phyloP scores from a whole-genome alignment of 78 protist species.

The Chrysochromulina parva region DNA sequence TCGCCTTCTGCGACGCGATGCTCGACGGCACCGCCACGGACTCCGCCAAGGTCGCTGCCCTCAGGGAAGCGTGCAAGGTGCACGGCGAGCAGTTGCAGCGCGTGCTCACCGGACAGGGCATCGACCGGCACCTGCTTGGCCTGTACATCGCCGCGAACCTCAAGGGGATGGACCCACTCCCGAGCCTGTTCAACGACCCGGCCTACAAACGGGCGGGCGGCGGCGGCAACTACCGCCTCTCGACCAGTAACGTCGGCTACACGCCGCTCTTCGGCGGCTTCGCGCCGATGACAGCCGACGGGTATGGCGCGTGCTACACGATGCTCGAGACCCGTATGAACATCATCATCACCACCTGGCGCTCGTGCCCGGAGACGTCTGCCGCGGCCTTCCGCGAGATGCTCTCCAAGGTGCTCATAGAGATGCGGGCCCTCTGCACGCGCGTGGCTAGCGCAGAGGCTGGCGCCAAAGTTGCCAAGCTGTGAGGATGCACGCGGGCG shows the following conservation, averaged over 20 bases:
- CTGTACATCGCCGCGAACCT: neutral
- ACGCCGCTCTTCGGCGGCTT: constrained; percentile 30
- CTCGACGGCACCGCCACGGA: neutral
- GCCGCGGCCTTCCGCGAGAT: neutral
- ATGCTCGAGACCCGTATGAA: neutral
- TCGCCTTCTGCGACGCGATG: constrained; percentile 18
- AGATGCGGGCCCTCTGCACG: neutral
- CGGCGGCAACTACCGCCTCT: neutral
- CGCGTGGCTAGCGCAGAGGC: too few species aligned
- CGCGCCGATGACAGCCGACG: neutral
- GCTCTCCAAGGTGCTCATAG: neutral
- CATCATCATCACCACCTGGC: neutral
- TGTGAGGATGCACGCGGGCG: too few species aligned
- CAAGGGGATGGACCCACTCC: neutral
- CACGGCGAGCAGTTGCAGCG: neutral
- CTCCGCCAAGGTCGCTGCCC: neutral
- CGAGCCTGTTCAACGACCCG: constrained; percentile 1
- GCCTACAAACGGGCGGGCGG: neutral
- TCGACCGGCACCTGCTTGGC: constrained; percentile 48
- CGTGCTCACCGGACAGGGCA: neutral
- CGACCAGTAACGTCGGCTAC: constrained; percentile 6
- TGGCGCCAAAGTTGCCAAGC: too few species aligned
- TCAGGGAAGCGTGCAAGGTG: neutral
- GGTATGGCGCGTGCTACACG: constrained; percentile 32
- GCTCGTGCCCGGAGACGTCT: neutral